Evolutionary conservation across 345 rosid genomes (phyloP).

Genomic region (sweet orange (Citrus sinensis)): DNA sequence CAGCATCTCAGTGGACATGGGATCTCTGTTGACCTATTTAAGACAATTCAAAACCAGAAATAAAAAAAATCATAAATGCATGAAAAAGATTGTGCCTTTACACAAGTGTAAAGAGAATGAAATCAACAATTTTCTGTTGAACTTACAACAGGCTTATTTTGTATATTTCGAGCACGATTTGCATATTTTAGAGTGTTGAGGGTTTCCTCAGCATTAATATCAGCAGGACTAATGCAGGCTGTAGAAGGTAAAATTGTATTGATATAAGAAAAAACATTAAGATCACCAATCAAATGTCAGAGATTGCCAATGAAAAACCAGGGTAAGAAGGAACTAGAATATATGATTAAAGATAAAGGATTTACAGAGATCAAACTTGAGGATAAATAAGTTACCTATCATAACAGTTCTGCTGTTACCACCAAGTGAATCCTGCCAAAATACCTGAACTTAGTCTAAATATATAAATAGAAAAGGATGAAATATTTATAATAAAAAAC

Average conservation of each 20-base stretch:
- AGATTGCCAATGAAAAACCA: not conserved
- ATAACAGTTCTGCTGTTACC: slow-evolving; percentile 99
- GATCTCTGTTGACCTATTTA: slow-evolving; percentile 87
- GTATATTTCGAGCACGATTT: slow-evolving; percentile 98
- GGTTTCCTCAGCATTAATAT: slow-evolving; percentile 97
- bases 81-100: not conserved
- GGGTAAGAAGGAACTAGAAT: slow-evolving; percentile 2
- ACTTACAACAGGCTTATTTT: slow-evolving; percentile 97
- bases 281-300: not conserved
- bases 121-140: slow-evolving; percentile 7
- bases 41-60: slow-evolving; percentile 9
- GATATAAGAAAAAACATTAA: not conserved
- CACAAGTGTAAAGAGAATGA: not conserved
- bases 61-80: slow-evolving; percentile 1
- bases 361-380: not conserved
- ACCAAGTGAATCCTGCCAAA: slow-evolving; percentile 95
- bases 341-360: not conserved
- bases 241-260: slow-evolving; percentile 15
- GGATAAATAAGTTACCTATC: slow-evolving; percentile 67
- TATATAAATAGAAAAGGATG: slow-evolving; percentile 8
- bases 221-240: slow-evolving; percentile 99
- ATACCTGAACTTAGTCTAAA: not conserved
- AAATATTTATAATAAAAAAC: not conserved
- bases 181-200: slow-evolving; percentile 96
- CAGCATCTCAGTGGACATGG: slow-evolving; percentile 92